These are phyloP conservation scores for Prasinococcaceae sp. DNA, from an alignment of 139 green algal genomes.

Conservation along the genomic window DNA sequence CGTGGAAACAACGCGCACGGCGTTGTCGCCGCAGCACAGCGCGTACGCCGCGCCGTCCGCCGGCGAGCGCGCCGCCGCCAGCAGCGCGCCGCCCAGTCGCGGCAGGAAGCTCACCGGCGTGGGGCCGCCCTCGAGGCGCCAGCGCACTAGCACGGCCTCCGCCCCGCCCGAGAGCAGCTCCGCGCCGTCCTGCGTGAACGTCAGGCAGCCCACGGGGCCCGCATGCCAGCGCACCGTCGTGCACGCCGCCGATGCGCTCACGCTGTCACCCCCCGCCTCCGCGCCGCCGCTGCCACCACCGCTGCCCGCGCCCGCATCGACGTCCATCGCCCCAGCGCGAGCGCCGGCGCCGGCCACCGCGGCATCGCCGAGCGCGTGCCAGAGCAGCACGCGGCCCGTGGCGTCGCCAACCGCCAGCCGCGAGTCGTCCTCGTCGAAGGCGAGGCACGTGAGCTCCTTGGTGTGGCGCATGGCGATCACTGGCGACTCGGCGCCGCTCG, in stretches of 20 bases:
- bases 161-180: slow-evolving; percentile 58
- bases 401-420: slow-evolving; percentile 51
- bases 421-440: slow-evolving; percentile 33
- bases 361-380: slow-evolving; percentile 29
- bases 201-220: slow-evolving; percentile 38
- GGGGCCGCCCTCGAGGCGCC: no score
- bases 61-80: no score
- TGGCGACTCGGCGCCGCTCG: slow-evolving; percentile 8
- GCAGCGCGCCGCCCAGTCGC: no score
- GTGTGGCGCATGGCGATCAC: slow-evolving; percentile 50
- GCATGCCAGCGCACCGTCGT: slow-evolving; percentile 74
- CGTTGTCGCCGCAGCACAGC: no score
- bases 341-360: no score
- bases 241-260: neutral
- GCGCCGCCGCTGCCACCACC: neutral
- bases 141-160: slow-evolving; percentile 69
- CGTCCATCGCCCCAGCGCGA: no score
- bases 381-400: slow-evolving; percentile 56
- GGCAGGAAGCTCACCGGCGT: no score
- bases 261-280: neutral
- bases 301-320: no score
- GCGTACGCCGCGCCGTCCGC: no score
- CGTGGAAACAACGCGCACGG: no score
- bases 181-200: slow-evolving; percentile 49
- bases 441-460: slow-evolving; percentile 42